Percentiles rank a stretch among this genome's conserved stretches.
Conservation (phyloP, 495 filamentous ascomycete species). For the Immersiella caudata region DNA sequence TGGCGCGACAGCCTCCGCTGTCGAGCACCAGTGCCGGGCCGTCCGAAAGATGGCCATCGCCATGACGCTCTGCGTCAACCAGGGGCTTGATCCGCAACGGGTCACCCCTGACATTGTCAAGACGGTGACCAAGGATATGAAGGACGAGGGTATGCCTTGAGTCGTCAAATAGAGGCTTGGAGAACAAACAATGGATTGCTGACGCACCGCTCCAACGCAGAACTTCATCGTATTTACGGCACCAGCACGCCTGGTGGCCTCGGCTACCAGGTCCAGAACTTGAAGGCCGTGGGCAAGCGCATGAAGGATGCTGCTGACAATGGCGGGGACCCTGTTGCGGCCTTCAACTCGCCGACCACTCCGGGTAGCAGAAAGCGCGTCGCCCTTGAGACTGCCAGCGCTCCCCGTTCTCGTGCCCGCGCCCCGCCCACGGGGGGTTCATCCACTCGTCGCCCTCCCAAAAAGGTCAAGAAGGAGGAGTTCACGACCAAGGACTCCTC, state of each 20-base stretch:
- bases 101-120: not conserved
- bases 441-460: not conserved
- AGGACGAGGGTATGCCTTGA: not conserved
- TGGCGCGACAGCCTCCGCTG: not conserved
- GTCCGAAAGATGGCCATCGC: not conserved
- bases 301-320: not conserved
- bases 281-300: not conserved
- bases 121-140: not conserved
- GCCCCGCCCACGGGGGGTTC: not conserved
- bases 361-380: not conserved
- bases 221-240: not conserved
- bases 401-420: not conserved
- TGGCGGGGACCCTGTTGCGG: not conserved
- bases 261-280: not conserved
- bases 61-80: not conserved
- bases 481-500: constrained; percentile 30
- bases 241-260: not conserved
- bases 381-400: not conserved
- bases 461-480: not conserved
- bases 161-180: not conserved
- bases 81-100: not conserved
- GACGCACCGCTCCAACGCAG: not conserved
- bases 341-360: not conserved
- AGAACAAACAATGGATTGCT: not conserved
- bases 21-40: not conserved